A percentile compares a stretch with the other conserved stretches of the same genome.
Conservation (phyloP, 176 grass and related monocot genomes). For the Lolium rigidum region DNA sequence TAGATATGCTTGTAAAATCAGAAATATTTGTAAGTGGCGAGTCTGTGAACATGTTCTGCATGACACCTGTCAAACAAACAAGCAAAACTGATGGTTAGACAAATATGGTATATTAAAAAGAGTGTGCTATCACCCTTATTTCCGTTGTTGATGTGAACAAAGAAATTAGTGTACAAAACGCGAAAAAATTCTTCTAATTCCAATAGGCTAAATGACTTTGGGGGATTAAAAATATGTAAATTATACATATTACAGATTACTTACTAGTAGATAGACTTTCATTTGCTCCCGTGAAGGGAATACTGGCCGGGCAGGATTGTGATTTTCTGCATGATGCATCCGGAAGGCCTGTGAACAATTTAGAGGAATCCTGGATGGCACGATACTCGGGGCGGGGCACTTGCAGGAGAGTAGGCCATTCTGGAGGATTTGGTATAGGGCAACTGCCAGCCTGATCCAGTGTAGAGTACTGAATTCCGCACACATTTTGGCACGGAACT, state of each 20-base stretch:
- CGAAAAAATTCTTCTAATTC: not conserved
- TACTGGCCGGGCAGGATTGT: conserved; percentile 50
- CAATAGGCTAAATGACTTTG: not conserved
- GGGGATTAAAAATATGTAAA: conserved; percentile 8
- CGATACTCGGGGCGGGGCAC: conserved; percentile 53
- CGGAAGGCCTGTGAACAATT: conserved; percentile 41
- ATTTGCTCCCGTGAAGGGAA: conserved; percentile 65
- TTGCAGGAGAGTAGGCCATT: conserved; percentile 61
- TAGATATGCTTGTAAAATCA: conserved; percentile 38
- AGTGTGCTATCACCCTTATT: not conserved
- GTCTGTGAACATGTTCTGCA: conserved; percentile 53
- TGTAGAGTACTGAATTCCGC: conserved; percentile 57
- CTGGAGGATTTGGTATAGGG: conserved; percentile 54
- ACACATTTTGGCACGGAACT: conserved; percentile 54
- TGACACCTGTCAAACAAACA: conserved; percentile 48
- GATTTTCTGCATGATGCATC: conserved; percentile 55
- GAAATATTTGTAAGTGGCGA: conserved; percentile 49
- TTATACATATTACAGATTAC: conserved; percentile 34
- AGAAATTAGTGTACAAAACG: not conserved
- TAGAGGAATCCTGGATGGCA: conserved; percentile 41
- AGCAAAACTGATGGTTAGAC: conserved; percentile 30
- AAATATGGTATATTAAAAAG: conserved; percentile 36
- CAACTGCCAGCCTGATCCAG: conserved; percentile 48
- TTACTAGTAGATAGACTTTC: conserved; percentile 61
- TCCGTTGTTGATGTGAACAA: conserved; percentile 13